A percentile compares a stretch with the other conserved stretches of the same genome.
Conservation (phyloP, 2,329 filamentous ascomycete genomes). For the Fusarium chaquense region DNA sequence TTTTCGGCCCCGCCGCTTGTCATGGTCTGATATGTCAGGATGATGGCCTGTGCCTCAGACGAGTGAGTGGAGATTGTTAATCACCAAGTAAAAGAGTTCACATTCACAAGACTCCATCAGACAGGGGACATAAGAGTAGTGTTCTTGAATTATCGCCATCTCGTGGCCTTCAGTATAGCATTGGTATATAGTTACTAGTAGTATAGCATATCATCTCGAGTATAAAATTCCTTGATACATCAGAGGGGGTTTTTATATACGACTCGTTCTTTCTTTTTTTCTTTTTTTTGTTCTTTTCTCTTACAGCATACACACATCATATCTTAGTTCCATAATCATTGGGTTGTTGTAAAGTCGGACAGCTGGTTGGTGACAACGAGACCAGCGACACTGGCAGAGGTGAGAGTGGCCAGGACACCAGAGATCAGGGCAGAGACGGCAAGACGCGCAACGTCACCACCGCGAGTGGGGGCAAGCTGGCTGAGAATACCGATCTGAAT, state of each 20-base stretch:
- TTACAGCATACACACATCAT: conserved; percentile 18
- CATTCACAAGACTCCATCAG: background rate
- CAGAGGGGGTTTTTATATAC: background rate
- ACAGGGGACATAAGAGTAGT: background rate
- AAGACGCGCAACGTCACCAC: conserved; percentile 79
- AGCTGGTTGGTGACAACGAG: conserved; percentile 73
- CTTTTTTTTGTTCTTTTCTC: background rate
- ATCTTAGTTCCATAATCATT: conserved; percentile 3
- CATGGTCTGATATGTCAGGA: conserved; percentile 14
- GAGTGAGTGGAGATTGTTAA: conserved; percentile 7
- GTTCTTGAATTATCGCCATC: conserved; percentile 21
- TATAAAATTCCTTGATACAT: conserved; percentile 18
- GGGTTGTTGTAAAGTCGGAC: conserved; percentile 19
- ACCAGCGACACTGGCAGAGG: conserved; percentile 81
- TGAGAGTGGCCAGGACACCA: conserved; percentile 83
- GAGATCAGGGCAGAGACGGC: conserved; percentile 82
- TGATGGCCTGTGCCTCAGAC: conserved; percentile 18
- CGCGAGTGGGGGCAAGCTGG: conserved; percentile 80
- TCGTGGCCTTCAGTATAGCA: conserved; percentile 28
- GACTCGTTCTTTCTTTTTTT: background rate
- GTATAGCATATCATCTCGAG: conserved; percentile 25
- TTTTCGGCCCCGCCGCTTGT: background rate
- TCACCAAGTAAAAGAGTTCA: background rate
- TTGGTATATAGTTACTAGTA: conserved; percentile 26
- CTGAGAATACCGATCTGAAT: conserved; percentile 90